Conservation (phyloP, 2,329 filamentous ascomycete genomes). For the Trichothecium sympodiale region DNA sequence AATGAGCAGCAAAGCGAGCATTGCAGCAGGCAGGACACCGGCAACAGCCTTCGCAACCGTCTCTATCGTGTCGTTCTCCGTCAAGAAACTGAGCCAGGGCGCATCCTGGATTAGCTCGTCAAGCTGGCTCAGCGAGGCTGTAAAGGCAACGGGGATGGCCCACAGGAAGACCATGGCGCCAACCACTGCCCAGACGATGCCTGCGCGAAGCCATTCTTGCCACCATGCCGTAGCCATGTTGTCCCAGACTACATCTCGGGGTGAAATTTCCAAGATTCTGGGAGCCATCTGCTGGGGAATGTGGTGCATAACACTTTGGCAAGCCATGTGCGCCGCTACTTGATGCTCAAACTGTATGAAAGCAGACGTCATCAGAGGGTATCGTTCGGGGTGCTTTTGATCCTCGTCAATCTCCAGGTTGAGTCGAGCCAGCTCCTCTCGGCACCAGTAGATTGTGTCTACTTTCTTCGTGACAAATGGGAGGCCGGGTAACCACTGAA, state of each 20-base stretch:
- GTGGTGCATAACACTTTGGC: slow-evolving; percentile 83
- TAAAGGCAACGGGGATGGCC: slow-evolving; percentile 84
- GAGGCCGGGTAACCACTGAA: slow-evolving; percentile 66
- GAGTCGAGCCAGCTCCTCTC: slow-evolving; percentile 72
- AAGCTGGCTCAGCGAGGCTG: slow-evolving; percentile 71
- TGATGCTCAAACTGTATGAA: slow-evolving; percentile 99
- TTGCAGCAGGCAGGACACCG: slow-evolving; percentile 72
- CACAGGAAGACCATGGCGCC: slow-evolving; percentile 73
- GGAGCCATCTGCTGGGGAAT: slow-evolving; percentile 89
- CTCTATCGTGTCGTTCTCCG: slow-evolving; percentile 44
- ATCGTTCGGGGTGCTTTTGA: slow-evolving; percentile 74
- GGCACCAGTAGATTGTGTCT: slow-evolving; percentile 87
- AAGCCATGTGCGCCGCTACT: slow-evolving; percentile 95
- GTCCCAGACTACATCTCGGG: slow-evolving; percentile 88
- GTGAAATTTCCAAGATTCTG: slow-evolving; percentile 84
- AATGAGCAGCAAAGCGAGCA: slow-evolving; percentile 69
- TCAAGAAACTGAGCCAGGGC: slow-evolving; percentile 60
- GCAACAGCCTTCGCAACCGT: slow-evolving; percentile 56
- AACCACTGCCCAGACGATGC: slow-evolving; percentile 53
- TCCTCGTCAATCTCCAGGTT: slow-evolving; percentile 90
- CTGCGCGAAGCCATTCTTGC: slow-evolving; percentile 69
- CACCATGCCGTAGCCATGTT: slow-evolving; percentile 97
- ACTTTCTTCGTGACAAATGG: slow-evolving; percentile 80
- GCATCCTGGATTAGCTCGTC: slow-evolving; percentile 54
- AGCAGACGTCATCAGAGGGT: slow-evolving; percentile 87